Evolutionary conservation across 1,284 basidiomycete genomes (phyloP).

Genomic region (Ganoderma resinaceum): DNA sequence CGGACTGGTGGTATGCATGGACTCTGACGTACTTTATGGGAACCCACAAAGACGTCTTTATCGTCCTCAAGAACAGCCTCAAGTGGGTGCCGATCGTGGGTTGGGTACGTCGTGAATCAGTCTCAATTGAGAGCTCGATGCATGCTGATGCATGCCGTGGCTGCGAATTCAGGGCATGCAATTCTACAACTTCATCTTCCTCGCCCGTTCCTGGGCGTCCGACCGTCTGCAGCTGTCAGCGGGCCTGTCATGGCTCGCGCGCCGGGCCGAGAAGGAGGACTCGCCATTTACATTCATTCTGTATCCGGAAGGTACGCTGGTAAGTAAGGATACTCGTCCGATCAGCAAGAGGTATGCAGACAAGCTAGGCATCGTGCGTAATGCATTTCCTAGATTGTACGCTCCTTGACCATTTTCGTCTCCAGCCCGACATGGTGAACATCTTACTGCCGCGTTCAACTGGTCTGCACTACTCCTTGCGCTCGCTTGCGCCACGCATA

Average conservation of each 20-base stretch:
- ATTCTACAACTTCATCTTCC: slow-evolving; percentile 91
- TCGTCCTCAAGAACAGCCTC: slow-evolving; percentile 89
- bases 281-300: slow-evolving; percentile 84
- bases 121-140: not conserved
- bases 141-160: slow-evolving; percentile 3
- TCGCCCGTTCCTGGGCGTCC: slow-evolving; percentile 86
- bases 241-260: slow-evolving; percentile 64
- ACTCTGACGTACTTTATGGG: slow-evolving; percentile 81
- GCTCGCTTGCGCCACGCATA: slow-evolving; percentile 81
- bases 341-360: slow-evolving; percentile 86
- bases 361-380: slow-evolving; percentile 76
- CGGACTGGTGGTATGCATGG: slow-evolving; percentile 96
- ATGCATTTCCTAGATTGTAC: slow-evolving; percentile 1
- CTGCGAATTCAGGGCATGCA: slow-evolving; percentile 77
- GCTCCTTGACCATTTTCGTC: slow-evolving; percentile 1
- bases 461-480: slow-evolving; percentile 86
- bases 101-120: slow-evolving; percentile 64
- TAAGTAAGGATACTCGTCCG: slow-evolving; percentile 83
- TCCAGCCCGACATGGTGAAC: slow-evolving; percentile 81
- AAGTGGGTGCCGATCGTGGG: slow-evolving; percentile 90
- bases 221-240: slow-evolving; percentile 72
- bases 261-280: slow-evolving; percentile 65
- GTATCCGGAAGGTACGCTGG: slow-evolving; percentile 94
- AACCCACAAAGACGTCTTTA: slow-evolving; percentile 79
- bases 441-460: slow-evolving; percentile 90